Base-by-base conservation (phyloP, 192 early-diverging fungal genomes). In the Chytriomyces hyalinus region DNA sequence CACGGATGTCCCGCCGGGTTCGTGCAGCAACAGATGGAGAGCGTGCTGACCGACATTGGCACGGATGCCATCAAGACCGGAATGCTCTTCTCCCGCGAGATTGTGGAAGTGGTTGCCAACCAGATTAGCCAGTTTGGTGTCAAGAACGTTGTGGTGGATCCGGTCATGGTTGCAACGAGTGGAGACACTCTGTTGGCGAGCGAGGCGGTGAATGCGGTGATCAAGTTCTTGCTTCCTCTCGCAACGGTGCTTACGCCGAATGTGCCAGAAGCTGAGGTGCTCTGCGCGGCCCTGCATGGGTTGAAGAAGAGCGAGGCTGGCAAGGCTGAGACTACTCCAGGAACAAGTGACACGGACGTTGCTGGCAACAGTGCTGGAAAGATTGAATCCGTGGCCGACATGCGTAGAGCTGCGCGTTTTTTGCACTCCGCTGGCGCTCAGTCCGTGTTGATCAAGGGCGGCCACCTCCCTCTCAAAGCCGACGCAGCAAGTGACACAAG, bases 81-180 rank as follows among this genome's bases (percentile, higher is more conserved):
- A 48, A 78, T 70, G 80, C 85, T 96, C 7, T 88, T 87, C 20
- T 83, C 87, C 51, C 82, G 87, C 7, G 81, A 85, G 43, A 89
- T 92, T 63, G 92, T 96, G 49, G 77, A 87, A 3, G 82, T 84
- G 0, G 87, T 96, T 11, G 85, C 84, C 49, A 72, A 6, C 65
- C 77, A 48, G 69, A 62, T 73, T 22, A 26, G 36, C 17, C 49
- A 49, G 44, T 63, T 64, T 20, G 62, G 46, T 20, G 46, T 84
- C 51, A 65, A 13, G 26, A 76, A 80, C 22, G 60, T 94, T 57
- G 92, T 95, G 0, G 84, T 96, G 0, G 94, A 96, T 70, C 94
- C 94, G 3, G 94, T 96, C 22, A 96, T 96, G 94, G 87, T 96
- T 17, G 86, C 93, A 0, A 93, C 94, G 0, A 88, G 87, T 2